Base-by-base conservation (phyloP, 1,284 basidiomycete genomes). In the Schizophyllum amplum region DNA sequence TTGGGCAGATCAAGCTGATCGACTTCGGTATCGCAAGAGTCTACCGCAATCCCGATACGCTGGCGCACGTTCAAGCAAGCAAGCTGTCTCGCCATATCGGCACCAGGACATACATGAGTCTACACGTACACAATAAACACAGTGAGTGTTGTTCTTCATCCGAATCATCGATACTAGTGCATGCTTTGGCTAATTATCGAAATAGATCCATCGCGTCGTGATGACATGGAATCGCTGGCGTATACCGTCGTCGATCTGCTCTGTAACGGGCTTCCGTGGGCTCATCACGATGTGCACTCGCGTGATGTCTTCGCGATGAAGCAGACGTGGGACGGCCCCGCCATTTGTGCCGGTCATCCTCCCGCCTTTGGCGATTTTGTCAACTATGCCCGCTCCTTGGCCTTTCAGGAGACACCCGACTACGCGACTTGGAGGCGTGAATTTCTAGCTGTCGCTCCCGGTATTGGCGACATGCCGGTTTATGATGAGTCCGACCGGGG, bases 211-310 rank as follows among this genome's bases (percentile, higher is more conserved):
- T 51, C 50, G 24, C 50, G 50, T 22, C 22, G 50, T 24, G 50
- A 51, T 22, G 50, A 51, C 22, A 51, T 51, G 50, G 50, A 51
- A 51, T 51, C 50, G 22, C 50, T 51, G 22, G 50, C 50, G 15
- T 51, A 51, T 22, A 51, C 50, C 15, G 15, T 51, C 50, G 15
- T 6, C 15, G 23, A 51, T 21, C 15, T 20, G 4, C 23, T 24
- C 5, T 22, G 50, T 6, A 22, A 51, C 15, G n/a, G 6, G 15
- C 50, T 24, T 24, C 24, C 22, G 11, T 24, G 24, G 20, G 27
- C 6, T 33, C 5, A 5, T 5, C 27, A 6, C 27, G 50, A 24
- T 51, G 24, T 21, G 6, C 15, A 24, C 6, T 5, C 15, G 4
- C 6, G 5, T 5, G 24, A 21, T 5, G 24, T 24, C 22, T 24